Base-by-base conservation (phyloP, 169 alveolate species). In the Cardiosporidium cionae region DNA sequence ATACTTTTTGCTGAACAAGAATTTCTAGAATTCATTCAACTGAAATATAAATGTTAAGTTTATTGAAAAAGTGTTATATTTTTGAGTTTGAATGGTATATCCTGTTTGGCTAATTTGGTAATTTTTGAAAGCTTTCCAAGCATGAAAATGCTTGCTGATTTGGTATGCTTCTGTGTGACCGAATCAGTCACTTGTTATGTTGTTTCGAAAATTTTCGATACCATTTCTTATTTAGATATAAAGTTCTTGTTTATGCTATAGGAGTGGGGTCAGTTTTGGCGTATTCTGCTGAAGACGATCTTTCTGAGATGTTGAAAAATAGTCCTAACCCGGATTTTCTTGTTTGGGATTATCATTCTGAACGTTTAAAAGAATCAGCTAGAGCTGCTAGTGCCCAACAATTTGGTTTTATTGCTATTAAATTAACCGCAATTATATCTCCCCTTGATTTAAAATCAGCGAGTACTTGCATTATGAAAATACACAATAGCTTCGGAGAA, bases 251-350 rank as follows among this genome's bases (percentile, higher is more conserved):
- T 16, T n/a, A 44, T 16, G 58, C 58, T 16, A 16, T 16, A n/a
- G 72, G 72, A 25, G 54, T 65, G 3, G 72, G 72, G 69, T 4
- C 67, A 16, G 33, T 65, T 6, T 63, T 65, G 67, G 72, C 27
- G 67, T 65, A 65, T 27, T 35, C 72, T 35, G 72, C 72, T 4
- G 72, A 65, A 63, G 7, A 3, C 6, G 72, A 65, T 33, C n/a
- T 65, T 65, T 9, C 32, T 44, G 58, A n/a, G n/a, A n/a, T n/a
- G n/a, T n/a, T n/a, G n/a, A n/a, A n/a, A 44, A n/a, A 44, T 44
- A 44, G 16, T 44, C n/a, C 58, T 44, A n/a, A 44, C 27, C 27
- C 16, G 27, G n/a, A 16, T 44, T 44, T 44, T n/a, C 27, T 16
- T 16, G 16, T 16, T 44, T 44, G 16, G 27, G n/a, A 44, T n/a